Evolutionary conservation across 2,329 filamentous ascomycete species (phyloP).

Genomic region (Canariomyces notabilis): DNA sequence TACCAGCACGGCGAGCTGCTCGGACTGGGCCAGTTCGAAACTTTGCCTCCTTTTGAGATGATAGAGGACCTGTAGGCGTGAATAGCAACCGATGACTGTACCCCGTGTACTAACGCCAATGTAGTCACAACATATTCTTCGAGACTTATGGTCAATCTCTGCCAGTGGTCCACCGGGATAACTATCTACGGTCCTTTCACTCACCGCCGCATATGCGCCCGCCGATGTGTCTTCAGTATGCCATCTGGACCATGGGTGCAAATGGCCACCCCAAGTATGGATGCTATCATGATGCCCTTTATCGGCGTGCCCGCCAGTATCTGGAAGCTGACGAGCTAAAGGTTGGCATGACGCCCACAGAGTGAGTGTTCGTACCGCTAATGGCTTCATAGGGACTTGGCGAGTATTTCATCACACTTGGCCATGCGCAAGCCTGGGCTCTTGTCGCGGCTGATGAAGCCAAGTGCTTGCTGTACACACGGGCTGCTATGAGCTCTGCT

Average conservation of each 20-base stretch:
- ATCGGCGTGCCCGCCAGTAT: constrained; percentile 76
- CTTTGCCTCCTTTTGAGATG: constrained; percentile 70
- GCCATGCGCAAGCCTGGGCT: constrained; percentile 75
- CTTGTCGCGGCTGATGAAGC: constrained; percentile 76
- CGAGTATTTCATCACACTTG: constrained; percentile 72
- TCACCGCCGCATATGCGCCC: constrained; percentile 68
- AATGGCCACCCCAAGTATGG: constrained; percentile 67
- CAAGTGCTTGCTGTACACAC: constrained; percentile 76
- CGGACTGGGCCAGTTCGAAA: constrained; percentile 73
- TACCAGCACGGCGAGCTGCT: constrained; percentile 63
- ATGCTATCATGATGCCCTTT: constrained; percentile 70
- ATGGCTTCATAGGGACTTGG: constrained; percentile 55
- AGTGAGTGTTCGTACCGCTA: not conserved
- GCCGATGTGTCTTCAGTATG: constrained; percentile 77
- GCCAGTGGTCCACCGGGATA: constrained; percentile 72
- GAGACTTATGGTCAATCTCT: constrained; percentile 64
- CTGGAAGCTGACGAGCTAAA: constrained; percentile 80
- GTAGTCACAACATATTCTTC: constrained; percentile 71
- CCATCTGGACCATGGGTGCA: constrained; percentile 79
- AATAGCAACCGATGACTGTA: not conserved
- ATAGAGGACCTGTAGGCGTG: constrained; percentile 73
- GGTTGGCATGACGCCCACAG: constrained; percentile 32
- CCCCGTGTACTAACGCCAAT: constrained; percentile 2
- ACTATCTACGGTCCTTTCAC: constrained; percentile 72
- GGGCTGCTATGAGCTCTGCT: constrained; percentile 77